Evolutionary conservation across 2,329 filamentous ascomycete genomes (phyloP), one percentile per base, ranked within the genome.

Genomic region (Ceratocystis smalleyi): DNA sequence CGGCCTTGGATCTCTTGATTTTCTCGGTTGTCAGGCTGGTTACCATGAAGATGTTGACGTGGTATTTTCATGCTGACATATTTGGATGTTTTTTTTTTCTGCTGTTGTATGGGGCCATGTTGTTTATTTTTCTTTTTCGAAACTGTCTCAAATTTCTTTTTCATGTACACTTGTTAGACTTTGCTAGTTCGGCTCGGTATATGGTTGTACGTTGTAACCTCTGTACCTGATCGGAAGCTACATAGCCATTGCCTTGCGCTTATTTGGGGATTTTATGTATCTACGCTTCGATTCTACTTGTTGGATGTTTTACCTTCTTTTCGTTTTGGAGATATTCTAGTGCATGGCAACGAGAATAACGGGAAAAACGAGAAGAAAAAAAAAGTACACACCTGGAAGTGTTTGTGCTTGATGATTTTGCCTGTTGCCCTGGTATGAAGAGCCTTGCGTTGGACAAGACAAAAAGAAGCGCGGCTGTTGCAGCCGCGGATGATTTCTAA

Each of bases 241-340:
- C 27, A n/a, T n/a, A 7, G 27, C 54, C 54, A 8, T 35, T 57
- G 54, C 47, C 7, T 57, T 35, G 54, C 8, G 27, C 30, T 30
- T 57, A 57, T 57, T 30, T 57, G 15, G 32, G 32, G 32, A 35
- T 24, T 49, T 32, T 57, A 30, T 57, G 54, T 57, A 57, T 35
- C 54, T 57, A 47, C 40, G 30, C 35, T 45, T 61, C 27, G 49
- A 63, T 49, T 43, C 43, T 51, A 51, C 47, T 57, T 35, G 19
- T 35, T 57, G 24, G 54, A n/a, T 54, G 45, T 63, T 63, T 22
- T 43, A n/a, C n/a, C 17, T 32, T 19, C 40, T 22, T n/a, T 35
- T 55, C 10, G 5, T 7, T 55, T 63, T 47, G 49, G 27, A 54
- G 30, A 17, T 63, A 27, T 55, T 43, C 10, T 63, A 15, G 43